Percentiles rank a stretch among this genome's conserved stretches.
Conservation (phyloP, 179 eudicot species). For the Spergularia azorica region DNA sequence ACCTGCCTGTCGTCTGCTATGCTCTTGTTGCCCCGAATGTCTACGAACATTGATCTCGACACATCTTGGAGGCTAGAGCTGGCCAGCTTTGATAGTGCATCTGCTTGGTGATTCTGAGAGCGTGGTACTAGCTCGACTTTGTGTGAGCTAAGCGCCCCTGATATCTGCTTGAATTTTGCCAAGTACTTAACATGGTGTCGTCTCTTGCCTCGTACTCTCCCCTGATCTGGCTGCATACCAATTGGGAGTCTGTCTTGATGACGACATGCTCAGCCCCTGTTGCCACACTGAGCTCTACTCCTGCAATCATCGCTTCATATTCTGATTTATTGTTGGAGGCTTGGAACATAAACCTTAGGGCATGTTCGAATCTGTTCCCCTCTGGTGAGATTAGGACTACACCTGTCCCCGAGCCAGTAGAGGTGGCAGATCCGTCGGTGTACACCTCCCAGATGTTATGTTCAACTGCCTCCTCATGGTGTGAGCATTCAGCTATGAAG, state of each 20-base stretch:
- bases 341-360: neutral
- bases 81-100: neutral
- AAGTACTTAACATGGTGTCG: neutral
- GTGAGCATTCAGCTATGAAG: neutral
- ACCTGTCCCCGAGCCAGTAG: neutral
- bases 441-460: neutral
- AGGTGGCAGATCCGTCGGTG: neutral
- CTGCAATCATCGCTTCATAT: neutral
- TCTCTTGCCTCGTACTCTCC: neutral
- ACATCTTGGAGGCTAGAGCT: neutral
- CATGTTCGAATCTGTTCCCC: neutral
- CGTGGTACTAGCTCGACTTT: neutral
- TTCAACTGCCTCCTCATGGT: too few relatives aligned
- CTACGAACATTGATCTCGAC: neutral
- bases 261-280: neutral
- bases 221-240: neutral
- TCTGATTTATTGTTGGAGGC: neutral
- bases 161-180: too few relatives aligned
- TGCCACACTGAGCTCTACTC: neutral
- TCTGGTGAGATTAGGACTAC: neutral
- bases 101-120: neutral
- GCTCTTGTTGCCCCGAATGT: neutral
- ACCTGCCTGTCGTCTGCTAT: neutral
- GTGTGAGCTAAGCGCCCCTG: too few relatives aligned
- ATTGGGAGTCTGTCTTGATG: neutral